A percentile compares a stretch with the other conserved stretches of the same genome.
Evolutionary conservation across 2,329 filamentous ascomycete species (phyloP).

Genomic region (Epichloe uncinata): DNA sequence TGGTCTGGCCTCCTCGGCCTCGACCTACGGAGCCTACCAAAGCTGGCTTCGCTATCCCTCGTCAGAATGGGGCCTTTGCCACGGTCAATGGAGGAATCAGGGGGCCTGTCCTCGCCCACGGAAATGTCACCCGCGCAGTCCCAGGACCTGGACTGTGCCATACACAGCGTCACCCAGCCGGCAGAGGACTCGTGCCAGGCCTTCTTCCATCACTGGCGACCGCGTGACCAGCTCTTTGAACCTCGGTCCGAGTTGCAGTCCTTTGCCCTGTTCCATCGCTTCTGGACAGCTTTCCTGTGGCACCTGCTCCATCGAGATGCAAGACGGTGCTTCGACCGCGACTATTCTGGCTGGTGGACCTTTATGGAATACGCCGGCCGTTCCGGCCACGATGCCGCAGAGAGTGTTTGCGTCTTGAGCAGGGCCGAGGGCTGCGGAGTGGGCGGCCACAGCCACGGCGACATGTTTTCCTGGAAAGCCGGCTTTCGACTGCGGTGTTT

Average conservation of each 20-base stretch:
- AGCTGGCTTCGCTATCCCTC: constrained; percentile 2
- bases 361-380: constrained; percentile 3
- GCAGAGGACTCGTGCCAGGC: not conserved
- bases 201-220: constrained; percentile 4
- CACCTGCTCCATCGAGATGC: constrained; percentile 1
- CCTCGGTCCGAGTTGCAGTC: not conserved
- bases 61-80: constrained; percentile 3
- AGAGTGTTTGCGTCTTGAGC: not conserved
- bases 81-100: not conserved
- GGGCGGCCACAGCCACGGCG: not conserved
- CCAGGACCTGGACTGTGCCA: constrained; percentile 2
- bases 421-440: not conserved
- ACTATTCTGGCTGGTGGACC: constrained; percentile 1
- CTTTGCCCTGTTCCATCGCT: not conserved
- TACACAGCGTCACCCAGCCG: constrained; percentile 2
- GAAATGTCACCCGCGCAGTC: constrained; percentile 4
- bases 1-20: not conserved
- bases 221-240: not conserved
- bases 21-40: not conserved
- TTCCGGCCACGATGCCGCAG: not conserved
- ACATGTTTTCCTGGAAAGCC: constrained; percentile 4
- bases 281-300: constrained; percentile 4
- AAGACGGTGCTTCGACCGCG: not conserved
- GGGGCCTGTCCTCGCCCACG: not conserved
- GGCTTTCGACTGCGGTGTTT: constrained; percentile 3